Conservation (phyloP, 371 early-diverging fungal species). For the Mucor saturninus region DNA sequence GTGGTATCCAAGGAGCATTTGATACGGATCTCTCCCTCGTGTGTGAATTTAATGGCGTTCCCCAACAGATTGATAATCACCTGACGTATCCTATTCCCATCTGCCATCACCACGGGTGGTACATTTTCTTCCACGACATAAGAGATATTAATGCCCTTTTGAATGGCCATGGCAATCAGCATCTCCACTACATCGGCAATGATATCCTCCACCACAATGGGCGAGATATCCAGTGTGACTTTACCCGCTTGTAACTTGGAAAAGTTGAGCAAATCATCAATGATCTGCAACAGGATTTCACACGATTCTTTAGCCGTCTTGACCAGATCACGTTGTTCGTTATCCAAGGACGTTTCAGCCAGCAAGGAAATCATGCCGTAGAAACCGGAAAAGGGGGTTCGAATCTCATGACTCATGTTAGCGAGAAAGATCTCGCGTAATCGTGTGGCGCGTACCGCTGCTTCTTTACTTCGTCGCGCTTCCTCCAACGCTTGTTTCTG, state of each 20-base stretch:
- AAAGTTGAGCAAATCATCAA: conserved; percentile 68
- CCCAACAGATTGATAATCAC: conserved; percentile 48
- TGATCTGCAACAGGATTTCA: conserved; percentile 63
- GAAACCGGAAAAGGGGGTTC: conserved; percentile 65
- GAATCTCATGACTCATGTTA: conserved; percentile 62
- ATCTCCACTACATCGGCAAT: conserved; percentile 62
- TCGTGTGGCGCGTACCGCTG: conserved; percentile 48
- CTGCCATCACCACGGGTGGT: conserved; percentile 47
- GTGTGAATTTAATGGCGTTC: conserved; percentile 60
- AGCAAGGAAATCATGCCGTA: conserved; percentile 64
- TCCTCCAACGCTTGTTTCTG: conserved; percentile 53
- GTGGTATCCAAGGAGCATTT: conserved; percentile 40
- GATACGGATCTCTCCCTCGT: conserved; percentile 57
- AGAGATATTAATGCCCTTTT: conserved; percentile 54
- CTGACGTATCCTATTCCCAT: conserved; percentile 51
- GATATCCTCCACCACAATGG: conserved; percentile 55
- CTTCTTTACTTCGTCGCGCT: conserved; percentile 50
- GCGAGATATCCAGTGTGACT: conserved; percentile 54
- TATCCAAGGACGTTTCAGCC: conserved; percentile 54
- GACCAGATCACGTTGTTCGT: conserved; percentile 63
- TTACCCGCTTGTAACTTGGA: conserved; percentile 70
- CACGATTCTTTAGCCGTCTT: conserved; percentile 64
- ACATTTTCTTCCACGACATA: conserved; percentile 47
- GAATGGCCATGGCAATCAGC: conserved; percentile 56
- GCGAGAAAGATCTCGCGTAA: conserved; percentile 60